Evolutionary conservation across 768 basidiomycete species (phyloP).

Genomic region (Agrocybe praecox): DNA sequence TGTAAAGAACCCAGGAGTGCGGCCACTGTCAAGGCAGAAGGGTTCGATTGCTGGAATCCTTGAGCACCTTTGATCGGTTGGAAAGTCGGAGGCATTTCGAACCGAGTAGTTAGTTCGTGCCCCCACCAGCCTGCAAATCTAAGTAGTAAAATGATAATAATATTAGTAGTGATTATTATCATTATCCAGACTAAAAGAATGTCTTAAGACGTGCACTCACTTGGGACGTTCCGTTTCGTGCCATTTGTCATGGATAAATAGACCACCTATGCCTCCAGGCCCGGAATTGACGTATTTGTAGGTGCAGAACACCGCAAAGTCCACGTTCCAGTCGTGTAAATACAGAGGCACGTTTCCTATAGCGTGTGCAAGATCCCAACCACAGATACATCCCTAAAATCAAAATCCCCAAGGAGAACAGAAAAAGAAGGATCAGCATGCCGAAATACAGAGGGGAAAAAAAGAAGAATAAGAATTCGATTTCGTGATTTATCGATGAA

Average conservation of each 20-base stretch:
- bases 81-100: constrained; percentile 87
- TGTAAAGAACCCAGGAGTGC: constrained; percentile 84
- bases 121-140: constrained; percentile 99
- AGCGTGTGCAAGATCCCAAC: constrained; percentile 97
- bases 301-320: constrained; percentile 99
- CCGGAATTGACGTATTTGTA: constrained; percentile 99
- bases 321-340: constrained; percentile 92
- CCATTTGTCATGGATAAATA: constrained; percentile 89
- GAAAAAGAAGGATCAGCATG: constrained; percentile 8
- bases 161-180: not conserved
- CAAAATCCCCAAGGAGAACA: constrained; percentile 14
- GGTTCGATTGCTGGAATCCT: constrained; percentile 97
- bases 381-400: constrained; percentile 86
- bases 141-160: constrained; percentile 13
- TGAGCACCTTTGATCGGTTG: constrained; percentile 87
- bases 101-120: constrained; percentile 83
- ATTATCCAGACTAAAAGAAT: constrained; percentile 1
- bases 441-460: constrained; percentile 3
- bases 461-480: not conserved
- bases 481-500: too few species aligned
- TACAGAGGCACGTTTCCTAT: constrained; percentile 89
- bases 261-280: constrained; percentile 95
- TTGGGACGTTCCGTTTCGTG: constrained; percentile 60
- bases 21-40: constrained; percentile 77
- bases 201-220: constrained; percentile 39